A percentile compares a stretch with the other conserved stretches of the same genome.
phyloP scores from a whole-genome alignment of 2,329 filamentous ascomycete species.

The Alternaria arbusti region DNA sequence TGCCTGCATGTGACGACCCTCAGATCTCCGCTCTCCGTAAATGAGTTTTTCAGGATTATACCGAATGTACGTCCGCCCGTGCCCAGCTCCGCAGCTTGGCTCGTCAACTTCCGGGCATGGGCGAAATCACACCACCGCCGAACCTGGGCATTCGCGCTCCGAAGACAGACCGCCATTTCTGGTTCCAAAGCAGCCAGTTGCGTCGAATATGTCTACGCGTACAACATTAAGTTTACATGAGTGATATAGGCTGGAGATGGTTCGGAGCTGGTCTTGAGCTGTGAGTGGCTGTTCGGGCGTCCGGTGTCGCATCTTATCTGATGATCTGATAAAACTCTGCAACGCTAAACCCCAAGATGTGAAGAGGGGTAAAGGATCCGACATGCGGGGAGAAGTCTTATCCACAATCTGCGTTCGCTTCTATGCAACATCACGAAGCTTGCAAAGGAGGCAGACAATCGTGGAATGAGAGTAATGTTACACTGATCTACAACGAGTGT shows the following conservation, averaged over 20 bases:
- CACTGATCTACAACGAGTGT: not conserved
- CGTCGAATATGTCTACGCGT: not conserved
- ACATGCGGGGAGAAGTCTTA: not conserved
- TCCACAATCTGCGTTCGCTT: not conserved
- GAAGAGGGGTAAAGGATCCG: not conserved
- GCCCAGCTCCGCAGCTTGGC: not conserved
- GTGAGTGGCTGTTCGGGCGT: slow-evolving; percentile 1
- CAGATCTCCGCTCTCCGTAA: not conserved
- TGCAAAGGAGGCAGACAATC: not conserved
- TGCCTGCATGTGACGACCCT: not conserved
- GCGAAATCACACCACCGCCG: not conserved
- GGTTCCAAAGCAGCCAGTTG: not conserved
- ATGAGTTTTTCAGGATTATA: not conserved
- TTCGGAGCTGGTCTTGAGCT: not conserved
- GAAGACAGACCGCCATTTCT: not conserved
- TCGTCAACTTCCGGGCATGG: not conserved
- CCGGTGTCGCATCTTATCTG: slow-evolving; percentile 25
- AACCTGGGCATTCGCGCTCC: not conserved
- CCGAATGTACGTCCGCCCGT: not conserved
- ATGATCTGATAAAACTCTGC: slow-evolving; percentile 21
- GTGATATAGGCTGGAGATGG: not conserved
- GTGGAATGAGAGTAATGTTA: not conserved
- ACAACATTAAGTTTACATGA: not conserved
- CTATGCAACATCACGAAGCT: not conserved
- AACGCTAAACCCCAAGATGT: not conserved